Evolutionary conservation across 257 asterid species (phyloP), one percentile per base, ranked within the genome.

Genomic region (Agastache rugosa): DNA sequence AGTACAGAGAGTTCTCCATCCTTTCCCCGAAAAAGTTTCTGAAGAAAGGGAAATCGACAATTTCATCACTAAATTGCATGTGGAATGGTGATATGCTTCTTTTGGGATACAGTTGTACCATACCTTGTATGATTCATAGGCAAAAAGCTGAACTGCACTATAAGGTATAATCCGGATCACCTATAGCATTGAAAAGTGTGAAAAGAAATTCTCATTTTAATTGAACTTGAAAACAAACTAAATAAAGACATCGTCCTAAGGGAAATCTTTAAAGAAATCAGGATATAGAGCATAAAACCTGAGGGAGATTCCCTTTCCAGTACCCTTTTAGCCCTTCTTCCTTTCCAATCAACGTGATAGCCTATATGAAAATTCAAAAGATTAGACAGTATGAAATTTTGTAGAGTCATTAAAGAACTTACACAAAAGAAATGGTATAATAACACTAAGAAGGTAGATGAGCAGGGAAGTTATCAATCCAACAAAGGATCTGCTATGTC

Each of bases 221-320:
- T 42, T 48, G 16, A 35, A 75, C 62, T 72, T 55, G 16, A 12
- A 53, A 72, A 3, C 27, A 61, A 64, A 58, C 54, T 16, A 59
- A 51, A 53, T 12, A 34, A 48, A 51, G 50, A 53, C 35, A 22
- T 29, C 23, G 41, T 61, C 53, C 15, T 6, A 27, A 15, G 10
- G 10, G 31, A 39, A 51, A 77, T 66, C 11, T 73, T 44, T 41
- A 51, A 69, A 72, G 44, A 79, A 39, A 53, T 39, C 34, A 67
- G 17, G 67, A 75, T 34, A 48, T 47, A 51, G 68, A 76, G 42
- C 47, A 67, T 25, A 50, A 58, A 70, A 93, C 98, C 97, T 92
- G 97, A 31, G 99, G 99, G 77, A 95, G 96, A 70, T 84, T 92
- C 74, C 99, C 99, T 83, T 89, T 95, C 99, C 99, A 95, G 79